Conservation (phyloP, 169 alveolate species). For the Plasmodium falciparum region DNA sequence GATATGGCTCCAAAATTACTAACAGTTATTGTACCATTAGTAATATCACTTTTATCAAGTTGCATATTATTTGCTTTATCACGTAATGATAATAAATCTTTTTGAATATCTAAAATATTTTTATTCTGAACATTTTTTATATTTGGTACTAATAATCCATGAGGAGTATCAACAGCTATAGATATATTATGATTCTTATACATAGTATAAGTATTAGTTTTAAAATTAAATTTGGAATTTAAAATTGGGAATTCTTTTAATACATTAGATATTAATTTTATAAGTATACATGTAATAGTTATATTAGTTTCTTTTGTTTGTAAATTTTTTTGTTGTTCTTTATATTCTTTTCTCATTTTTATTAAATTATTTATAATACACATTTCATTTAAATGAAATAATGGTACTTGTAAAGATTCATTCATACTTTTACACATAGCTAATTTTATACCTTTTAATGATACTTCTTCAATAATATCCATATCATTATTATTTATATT, state of each 20-base stretch:
- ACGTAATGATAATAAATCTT: conserved; percentile 89
- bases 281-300: conserved; percentile 92
- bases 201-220: conserved; percentile 79
- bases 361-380: conserved; percentile 37
- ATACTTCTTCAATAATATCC: conserved; percentile 41
- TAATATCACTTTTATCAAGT: conserved; percentile 89
- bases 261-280: conserved; percentile 93
- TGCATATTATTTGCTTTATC: conserved; percentile 85
- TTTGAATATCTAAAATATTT: conserved; percentile 90
- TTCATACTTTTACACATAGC: conserved; percentile 74
- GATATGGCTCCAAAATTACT: conserved; percentile 96
- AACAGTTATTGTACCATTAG: conserved; percentile 93
- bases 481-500: background rate
- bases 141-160: conserved; percentile 95
- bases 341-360: conserved; percentile 12
- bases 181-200: conserved; percentile 92
- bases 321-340: conserved; percentile 23
- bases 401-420: conserved; percentile 46
- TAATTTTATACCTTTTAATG: conserved; percentile 49
- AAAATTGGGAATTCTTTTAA: conserved; percentile 90
- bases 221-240: conserved; percentile 89
- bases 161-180: conserved; percentile 94
- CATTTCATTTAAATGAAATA: conserved; percentile 57
- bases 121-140: conserved; percentile 92
- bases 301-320: conserved; percentile 80